Evolutionary conservation across 1,139 yeast genomes (phyloP).

Genomic region (Blastobotrys persicus): DNA sequence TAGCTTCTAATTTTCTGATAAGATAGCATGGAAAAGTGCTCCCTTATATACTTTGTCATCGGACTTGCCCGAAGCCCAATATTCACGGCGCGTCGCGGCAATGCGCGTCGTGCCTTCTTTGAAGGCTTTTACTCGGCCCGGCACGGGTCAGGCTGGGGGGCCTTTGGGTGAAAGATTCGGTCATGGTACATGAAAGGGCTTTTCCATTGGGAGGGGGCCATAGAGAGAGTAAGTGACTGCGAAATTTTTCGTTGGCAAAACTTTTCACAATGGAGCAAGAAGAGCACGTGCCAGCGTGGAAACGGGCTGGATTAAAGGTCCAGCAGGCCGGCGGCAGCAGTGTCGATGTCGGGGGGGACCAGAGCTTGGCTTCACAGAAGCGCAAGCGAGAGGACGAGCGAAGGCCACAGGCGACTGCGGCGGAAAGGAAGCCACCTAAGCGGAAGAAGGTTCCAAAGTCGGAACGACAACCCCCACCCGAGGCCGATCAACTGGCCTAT

Average conservation of each 20-base stretch:
- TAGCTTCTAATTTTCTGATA: not conserved
- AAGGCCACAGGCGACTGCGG: slow-evolving; percentile 36
- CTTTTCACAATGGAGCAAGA: slow-evolving; percentile 7
- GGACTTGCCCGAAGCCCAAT: not conserved
- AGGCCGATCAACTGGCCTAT: slow-evolving; percentile 76
- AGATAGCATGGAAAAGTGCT: not conserved
- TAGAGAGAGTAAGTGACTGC: no score
- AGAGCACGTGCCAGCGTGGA: slow-evolving; percentile 78
- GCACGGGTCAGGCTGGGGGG: not conserved
- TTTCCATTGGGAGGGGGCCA: no score
- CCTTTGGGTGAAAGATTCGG: not conserved
- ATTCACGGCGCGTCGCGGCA: no score
- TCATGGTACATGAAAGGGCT: slow-evolving; percentile 3
- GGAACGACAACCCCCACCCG: slow-evolving; percentile 74
- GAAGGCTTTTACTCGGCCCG: slow-evolving; percentile 3
- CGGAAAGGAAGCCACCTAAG: slow-evolving; percentile 65
- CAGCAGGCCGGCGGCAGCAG: slow-evolving; percentile 22
- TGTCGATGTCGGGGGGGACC: slow-evolving; percentile 19
- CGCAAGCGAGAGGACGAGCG: slow-evolving; percentile 24
- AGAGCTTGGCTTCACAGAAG: slow-evolving; percentile 11
- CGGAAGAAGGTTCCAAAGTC: slow-evolving; percentile 71
- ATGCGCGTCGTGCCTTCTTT: no score
- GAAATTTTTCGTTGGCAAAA: not conserved
- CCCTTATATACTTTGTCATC: not conserved
- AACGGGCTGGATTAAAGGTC: slow-evolving; percentile 71